Base-by-base conservation (phyloP, 495 filamentous ascomycete genomes). In the Amniculicola lignicola region DNA sequence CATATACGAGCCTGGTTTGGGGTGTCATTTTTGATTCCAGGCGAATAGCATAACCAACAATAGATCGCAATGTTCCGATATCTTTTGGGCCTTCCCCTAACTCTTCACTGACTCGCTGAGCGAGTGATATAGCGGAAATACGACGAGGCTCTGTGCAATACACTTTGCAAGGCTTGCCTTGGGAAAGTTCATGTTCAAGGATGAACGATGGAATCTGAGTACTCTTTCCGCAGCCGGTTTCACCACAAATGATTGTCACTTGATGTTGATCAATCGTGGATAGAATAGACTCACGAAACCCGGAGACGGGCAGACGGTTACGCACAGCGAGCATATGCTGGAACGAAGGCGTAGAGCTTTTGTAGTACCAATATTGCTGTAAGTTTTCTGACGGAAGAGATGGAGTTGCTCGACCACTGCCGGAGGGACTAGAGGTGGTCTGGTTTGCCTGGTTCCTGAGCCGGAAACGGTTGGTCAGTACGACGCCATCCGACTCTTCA, bases 141-240 rank as follows among this genome's bases (percentile, higher is more conserved):
- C 93, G 80, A 10, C 93, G 83, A n/a, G 93, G 93, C 66, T 97
- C 89, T 0, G 93, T 96, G 66, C 91, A 94, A 68, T 91, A 96
- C 15, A 98, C 83, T 66, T 92, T 96, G 72, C 91, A 96, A 12
- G 78, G 72, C 31, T 82, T 86, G 6, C 90, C 90, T 38, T 83
- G 75, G 11, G 81, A 80, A 58, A 98, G 79, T 63, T 96, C 86
- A 57, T 94, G 80, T 62, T 98, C 93, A 1, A 98, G 73, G 16
- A 98, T 81, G 67, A 89, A 98, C 1, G 90, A 83, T 21, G 93
- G 93, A 4, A 96, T 87, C 67, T 98, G 93, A 0, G 93, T 98
- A 72, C 90, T 95, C 75, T 98, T 98, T 48, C 93, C 93, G 71
- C 84, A 96, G 64, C 93, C 93, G 12, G 93, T 98, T 72, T 97